phyloP scores from a whole-genome alignment of 805 yeast genomes.

The Pichia phayaonensis region DNA sequence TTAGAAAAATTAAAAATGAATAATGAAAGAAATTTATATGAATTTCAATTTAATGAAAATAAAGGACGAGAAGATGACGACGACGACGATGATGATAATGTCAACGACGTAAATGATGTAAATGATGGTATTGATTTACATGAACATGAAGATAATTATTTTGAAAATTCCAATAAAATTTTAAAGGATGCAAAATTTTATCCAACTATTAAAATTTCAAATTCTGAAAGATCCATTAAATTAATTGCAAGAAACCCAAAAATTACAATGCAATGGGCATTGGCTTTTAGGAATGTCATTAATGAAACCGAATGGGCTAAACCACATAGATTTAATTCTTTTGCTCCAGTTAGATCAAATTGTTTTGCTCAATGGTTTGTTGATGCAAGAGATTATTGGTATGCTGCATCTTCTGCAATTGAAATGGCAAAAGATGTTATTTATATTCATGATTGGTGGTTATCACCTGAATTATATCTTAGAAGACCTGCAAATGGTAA shows the following conservation, averaged over 20 bases:
- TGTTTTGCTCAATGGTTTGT: conserved; percentile 96
- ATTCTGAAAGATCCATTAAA: conserved; percentile 70
- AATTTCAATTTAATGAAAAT: conserved; percentile 16
- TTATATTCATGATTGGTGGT: conserved; percentile 98
- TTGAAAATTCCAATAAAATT: conserved; percentile 25
- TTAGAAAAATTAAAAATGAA: conserved; percentile 10
- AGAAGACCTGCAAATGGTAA: conserved; percentile 94
- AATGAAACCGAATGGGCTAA: conserved; percentile 65
- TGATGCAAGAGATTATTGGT: conserved; percentile 85
- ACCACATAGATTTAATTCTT: conserved; percentile 72
- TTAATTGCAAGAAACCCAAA: conserved; percentile 60
- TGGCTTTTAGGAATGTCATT: conserved; percentile 63
- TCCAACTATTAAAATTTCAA: conserved; percentile 57
- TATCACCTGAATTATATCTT: conserved; percentile 86
- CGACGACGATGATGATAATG: conserved; percentile 34
- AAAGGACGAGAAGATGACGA: conserved; percentile 1
- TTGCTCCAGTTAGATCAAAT: conserved; percentile 83
- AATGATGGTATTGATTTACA: conserved; percentile 32
- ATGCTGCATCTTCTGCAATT: conserved; percentile 91
- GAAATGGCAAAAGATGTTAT: conserved; percentile 91
- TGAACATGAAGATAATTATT: conserved; percentile 18
- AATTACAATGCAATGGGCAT: conserved; percentile 66
- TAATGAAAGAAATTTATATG: background rate
- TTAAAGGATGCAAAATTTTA: conserved; percentile 34
- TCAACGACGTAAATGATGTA: conserved; percentile 34